Conservation (phyloP, 495 filamentous ascomycete species). For the Penicillium crystallinum region DNA sequence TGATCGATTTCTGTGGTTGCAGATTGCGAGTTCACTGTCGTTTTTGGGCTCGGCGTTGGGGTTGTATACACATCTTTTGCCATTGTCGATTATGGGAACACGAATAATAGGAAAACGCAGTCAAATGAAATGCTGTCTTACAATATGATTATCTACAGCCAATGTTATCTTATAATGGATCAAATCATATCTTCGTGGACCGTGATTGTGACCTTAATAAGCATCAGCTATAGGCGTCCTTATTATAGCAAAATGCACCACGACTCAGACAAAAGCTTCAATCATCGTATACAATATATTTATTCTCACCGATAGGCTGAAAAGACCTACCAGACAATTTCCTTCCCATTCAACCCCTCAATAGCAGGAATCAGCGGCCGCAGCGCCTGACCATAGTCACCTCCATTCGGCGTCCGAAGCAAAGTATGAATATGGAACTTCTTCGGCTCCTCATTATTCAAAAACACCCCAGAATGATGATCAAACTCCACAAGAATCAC, state of each 20-base stretch:
- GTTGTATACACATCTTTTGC: conserved; percentile 3
- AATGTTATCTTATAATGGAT: neutral
- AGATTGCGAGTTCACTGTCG: neutral
- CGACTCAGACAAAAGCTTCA: neutral
- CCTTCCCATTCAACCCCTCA: conserved; percentile 37
- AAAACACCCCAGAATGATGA: conserved; percentile 73
- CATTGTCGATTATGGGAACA: neutral
- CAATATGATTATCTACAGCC: neutral
- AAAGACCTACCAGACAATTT: conserved; percentile 36
- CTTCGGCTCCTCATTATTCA: conserved; percentile 65
- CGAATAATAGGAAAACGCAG: conserved; percentile 8
- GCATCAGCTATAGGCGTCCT: neutral
- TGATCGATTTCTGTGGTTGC: conserved; percentile 1
- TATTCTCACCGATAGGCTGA: neutral
- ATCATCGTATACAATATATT: conserved; percentile 20
- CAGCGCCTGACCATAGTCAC: conserved; percentile 65
- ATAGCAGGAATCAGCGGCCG: conserved; percentile 34
- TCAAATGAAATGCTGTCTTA: neutral
- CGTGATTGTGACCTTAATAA: conserved; percentile 9
- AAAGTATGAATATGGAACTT: conserved; percentile 76
- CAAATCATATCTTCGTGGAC: conserved; percentile 14
- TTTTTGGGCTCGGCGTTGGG: conserved; percentile 1
- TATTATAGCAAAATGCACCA: neutral
- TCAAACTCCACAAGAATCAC: conserved; percentile 72
- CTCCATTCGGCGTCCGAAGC: conserved; percentile 63